phyloP scores from a whole-genome alignment of 2,329 filamentous ascomycete species.

The Leptographium galeiforme region DNA sequence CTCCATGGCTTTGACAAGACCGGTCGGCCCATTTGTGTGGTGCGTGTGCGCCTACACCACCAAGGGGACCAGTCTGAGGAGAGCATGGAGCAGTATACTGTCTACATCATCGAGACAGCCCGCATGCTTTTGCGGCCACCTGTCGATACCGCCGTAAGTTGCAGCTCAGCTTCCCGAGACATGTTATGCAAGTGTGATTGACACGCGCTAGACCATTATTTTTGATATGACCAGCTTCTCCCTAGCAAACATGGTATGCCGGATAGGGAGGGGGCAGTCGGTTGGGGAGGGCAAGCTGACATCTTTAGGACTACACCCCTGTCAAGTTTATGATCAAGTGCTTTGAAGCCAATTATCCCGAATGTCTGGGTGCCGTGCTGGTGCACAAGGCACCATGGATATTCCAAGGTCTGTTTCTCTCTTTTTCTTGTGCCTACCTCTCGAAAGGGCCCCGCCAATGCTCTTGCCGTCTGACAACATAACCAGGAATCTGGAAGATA shows the following conservation, averaged over 20 bases:
- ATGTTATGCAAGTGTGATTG: background rate
- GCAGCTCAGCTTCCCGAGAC: background rate
- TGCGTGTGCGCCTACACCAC: slow-evolving; percentile 70
- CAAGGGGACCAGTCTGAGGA: slow-evolving; percentile 71
- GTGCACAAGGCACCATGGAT: slow-evolving; percentile 97
- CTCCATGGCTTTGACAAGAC: slow-evolving; percentile 76
- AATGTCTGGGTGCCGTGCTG: slow-evolving; percentile 76
- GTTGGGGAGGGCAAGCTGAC: slow-evolving; percentile 5
- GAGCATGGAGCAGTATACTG: slow-evolving; percentile 76
- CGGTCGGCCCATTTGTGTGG: slow-evolving; percentile 75
- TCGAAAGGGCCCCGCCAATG: too few relatives aligned
- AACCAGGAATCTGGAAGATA: slow-evolving; percentile 78
- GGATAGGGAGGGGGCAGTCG: too few relatives aligned
- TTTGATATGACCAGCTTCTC: slow-evolving; percentile 96
- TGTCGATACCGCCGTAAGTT: slow-evolving; percentile 79
- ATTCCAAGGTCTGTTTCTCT: slow-evolving; percentile 58
- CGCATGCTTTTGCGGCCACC: slow-evolving; percentile 67
- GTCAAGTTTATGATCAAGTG: slow-evolving; percentile 99
- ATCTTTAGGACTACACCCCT: slow-evolving; percentile 65
- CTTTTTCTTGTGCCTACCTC: background rate
- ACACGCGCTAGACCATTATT: slow-evolving; percentile 54
- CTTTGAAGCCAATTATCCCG: slow-evolving; percentile 97
- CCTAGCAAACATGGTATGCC: slow-evolving; percentile 76
- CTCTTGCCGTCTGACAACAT: background rate
- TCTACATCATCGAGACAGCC: slow-evolving; percentile 90